A percentile compares a stretch with the other conserved stretches of the same genome.
phyloP scores from a whole-genome alignment of 2,329 filamentous ascomycete species.

The Elsinoe australis region DNA sequence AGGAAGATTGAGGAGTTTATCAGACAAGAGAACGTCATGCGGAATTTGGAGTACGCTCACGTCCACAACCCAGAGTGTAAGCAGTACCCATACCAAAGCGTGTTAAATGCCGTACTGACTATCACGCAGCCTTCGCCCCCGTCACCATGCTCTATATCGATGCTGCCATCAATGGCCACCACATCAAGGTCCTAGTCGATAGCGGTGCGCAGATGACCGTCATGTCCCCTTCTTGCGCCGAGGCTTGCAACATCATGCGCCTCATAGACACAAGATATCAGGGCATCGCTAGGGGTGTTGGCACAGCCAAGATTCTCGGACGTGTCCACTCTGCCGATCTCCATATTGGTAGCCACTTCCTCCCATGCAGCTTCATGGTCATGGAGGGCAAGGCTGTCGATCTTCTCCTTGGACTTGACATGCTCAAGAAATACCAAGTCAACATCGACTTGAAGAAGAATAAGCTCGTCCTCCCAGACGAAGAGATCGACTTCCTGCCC shows the following conservation, averaged over 20 bases:
- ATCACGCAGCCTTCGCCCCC: conserved; percentile 68
- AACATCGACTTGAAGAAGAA: conserved; percentile 81
- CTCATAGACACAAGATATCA: conserved; percentile 88
- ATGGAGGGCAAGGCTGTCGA: conserved; percentile 99
- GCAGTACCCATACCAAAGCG: conserved; percentile 25
- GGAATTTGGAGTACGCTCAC: conserved; percentile 93
- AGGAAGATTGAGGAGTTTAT: conserved; percentile 94
- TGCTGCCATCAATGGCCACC: conserved; percentile 86
- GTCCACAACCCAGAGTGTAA: conserved; percentile 94
- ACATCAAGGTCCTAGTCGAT: conserved; percentile 92
- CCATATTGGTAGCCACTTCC: conserved; percentile 76
- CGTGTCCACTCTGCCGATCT: conserved; percentile 94
- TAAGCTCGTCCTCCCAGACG: conserved; percentile 77
- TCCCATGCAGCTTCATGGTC: conserved; percentile 94
- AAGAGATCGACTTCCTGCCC: conserved; percentile 81
- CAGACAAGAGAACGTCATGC: conserved; percentile 83
- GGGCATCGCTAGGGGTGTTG: conserved; percentile 86
- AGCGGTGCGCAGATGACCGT: conserved; percentile 97
- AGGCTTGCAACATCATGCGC: conserved; percentile 90
- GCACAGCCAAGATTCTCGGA: conserved; percentile 87
- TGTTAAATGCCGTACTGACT: neutral
- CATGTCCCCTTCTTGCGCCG: conserved; percentile 91
- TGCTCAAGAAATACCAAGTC: conserved; percentile 93
- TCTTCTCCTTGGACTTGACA: conserved; percentile 84
- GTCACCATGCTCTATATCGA: conserved; percentile 96